phyloP scores from a whole-genome alignment of 805 yeast species.

The Candida corydali region DNA sequence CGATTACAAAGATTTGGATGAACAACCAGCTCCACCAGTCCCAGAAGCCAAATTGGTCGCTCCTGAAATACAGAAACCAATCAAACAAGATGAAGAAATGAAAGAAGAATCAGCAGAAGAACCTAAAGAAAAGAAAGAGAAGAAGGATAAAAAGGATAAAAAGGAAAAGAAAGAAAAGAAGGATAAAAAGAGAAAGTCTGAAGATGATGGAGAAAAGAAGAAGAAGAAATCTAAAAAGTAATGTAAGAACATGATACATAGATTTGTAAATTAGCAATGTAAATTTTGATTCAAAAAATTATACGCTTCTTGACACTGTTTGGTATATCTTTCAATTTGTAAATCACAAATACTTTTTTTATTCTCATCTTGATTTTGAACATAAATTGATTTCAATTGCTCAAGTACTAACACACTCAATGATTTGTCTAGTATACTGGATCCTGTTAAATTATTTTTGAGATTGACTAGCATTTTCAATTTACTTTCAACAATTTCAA shows the following conservation, averaged over 20 bases:
- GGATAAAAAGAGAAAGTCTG: conserved; percentile 47
- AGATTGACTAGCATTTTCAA: neutral
- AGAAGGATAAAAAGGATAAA: conserved; percentile 46
- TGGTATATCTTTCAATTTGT: neutral
- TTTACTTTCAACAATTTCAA: neutral
- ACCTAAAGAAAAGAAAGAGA: conserved; percentile 21
- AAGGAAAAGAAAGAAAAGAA: conserved; percentile 60
- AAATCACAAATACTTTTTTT: conserved; percentile 1
- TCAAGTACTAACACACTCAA: conserved; percentile 1
- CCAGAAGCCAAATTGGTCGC: conserved; percentile 51
- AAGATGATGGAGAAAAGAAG: conserved; percentile 39
- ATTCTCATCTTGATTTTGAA: neutral
- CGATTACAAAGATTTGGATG: conserved; percentile 69
- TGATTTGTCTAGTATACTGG: neutral
- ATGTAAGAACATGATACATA: too few species aligned
- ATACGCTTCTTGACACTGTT: neutral
- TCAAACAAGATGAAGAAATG: conserved; percentile 48
- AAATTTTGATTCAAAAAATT: neutral
- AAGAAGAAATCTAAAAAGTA: conserved; percentile 46
- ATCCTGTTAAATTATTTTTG: neutral
- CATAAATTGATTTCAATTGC: neutral
- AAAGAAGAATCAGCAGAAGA: conserved; percentile 22
- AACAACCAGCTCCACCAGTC: conserved; percentile 54
- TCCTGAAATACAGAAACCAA: conserved; percentile 43
- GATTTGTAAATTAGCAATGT: conserved; percentile 13